Conservation (phyloP, 108 stramenopile species). For the Skeletonema tropicum region DNA sequence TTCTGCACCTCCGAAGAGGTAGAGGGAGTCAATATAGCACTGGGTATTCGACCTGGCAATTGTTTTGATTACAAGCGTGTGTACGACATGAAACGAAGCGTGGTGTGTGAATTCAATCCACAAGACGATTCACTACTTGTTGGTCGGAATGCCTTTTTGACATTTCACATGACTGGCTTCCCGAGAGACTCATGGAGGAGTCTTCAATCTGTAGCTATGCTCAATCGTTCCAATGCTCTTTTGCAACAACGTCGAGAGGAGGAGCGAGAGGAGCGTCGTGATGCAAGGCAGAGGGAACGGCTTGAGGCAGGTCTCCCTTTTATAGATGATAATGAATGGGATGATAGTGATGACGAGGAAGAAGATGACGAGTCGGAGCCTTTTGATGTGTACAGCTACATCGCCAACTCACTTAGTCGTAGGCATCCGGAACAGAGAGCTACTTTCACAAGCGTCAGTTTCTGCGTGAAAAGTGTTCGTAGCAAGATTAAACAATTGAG, state of each 20-base stretch:
- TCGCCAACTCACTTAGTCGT: neutral
- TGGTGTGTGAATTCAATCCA: constrained; percentile 7
- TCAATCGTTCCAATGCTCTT: constrained; percentile 15
- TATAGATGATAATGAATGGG: neutral
- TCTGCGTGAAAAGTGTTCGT: constrained; percentile 7
- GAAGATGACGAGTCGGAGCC: constrained; percentile 1
- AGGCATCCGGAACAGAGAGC: constrained; percentile 6
- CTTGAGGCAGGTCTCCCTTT: too few relatives aligned
- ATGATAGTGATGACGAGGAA: constrained; percentile 4
- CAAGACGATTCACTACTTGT: neutral
- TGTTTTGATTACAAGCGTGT: constrained; percentile 1
- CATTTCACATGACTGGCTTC: constrained; percentile 12
- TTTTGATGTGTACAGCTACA: constrained; percentile 13
- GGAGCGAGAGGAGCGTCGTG: constrained; percentile 8
- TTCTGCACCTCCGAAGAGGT: constrained; percentile 13
- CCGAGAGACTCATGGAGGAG: neutral
- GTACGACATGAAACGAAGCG: constrained; percentile 12
- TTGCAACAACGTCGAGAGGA: constrained; percentile 1
- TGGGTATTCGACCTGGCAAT: constrained; percentile 17
- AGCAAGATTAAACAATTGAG: constrained; percentile 1
- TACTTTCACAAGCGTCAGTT: constrained; percentile 7
- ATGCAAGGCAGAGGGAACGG: too few relatives aligned
- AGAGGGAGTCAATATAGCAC: constrained; percentile 9
- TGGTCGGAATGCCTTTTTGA: neutral
- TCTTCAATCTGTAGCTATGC: constrained; percentile 9